A percentile compares a stretch with the other conserved stretches of the same genome.
phyloP scores from a whole-genome alignment of 202 grass and related monocot genomes.

The Setaria viridis region DNA sequence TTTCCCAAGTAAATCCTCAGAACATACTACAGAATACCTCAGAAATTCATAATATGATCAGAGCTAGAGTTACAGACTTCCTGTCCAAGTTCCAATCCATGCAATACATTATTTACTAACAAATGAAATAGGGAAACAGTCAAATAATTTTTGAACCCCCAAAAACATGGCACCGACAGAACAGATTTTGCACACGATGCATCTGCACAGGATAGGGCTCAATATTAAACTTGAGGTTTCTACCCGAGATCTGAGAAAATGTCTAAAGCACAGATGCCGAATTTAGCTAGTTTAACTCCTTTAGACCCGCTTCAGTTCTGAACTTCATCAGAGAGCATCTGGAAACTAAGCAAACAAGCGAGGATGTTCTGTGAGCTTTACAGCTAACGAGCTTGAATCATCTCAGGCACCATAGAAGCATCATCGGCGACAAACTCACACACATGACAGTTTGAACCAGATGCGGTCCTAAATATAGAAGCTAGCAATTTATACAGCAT shows the following conservation, averaged over 20 bases:
- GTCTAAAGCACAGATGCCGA: too few species aligned
- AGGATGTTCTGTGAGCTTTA: too few species aligned
- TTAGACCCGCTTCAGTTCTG: too few species aligned
- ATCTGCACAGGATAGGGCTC: not conserved
- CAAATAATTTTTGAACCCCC: too few species aligned
- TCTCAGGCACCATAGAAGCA: constrained; percentile 23
- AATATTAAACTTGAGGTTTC: too few species aligned
- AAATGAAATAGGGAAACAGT: too few species aligned
- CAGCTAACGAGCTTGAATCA: not conserved
- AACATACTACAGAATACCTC: too few species aligned
- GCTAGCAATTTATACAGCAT: constrained; percentile 44
- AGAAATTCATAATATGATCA: not conserved
- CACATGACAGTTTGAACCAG: constrained; percentile 17
- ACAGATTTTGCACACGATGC: not conserved
- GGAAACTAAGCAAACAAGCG: too few species aligned
- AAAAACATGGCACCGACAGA: not conserved
- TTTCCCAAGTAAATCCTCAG: too few species aligned
- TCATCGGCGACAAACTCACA: constrained; percentile 28
- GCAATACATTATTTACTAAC: constrained; percentile 9
- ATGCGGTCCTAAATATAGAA: constrained; percentile 6
- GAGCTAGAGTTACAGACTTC: not conserved
- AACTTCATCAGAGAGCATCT: too few species aligned
- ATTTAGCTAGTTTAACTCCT: too few species aligned
- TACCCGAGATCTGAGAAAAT: too few species aligned
- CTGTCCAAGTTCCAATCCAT: not conserved